Base-by-base conservation (phyloP, 2,329 filamentous ascomycete genomes). In the Atkinsonella texensis region DNA sequence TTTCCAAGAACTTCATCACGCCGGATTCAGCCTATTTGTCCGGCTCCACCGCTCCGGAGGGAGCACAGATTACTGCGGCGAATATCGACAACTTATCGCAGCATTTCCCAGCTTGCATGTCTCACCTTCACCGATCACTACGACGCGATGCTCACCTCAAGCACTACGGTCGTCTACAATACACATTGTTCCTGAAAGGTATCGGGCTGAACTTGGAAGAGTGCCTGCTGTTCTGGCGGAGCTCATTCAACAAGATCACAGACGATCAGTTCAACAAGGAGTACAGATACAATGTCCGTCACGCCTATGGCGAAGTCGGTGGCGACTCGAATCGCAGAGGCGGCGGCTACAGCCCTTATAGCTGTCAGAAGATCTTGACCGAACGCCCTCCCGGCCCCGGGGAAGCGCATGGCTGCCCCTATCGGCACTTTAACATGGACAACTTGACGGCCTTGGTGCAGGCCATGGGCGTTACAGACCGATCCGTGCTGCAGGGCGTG, bases 181-280 rank as follows among this genome's bases (percentile, higher is more conserved):
- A 97, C 73, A 88, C 87, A 0, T 80, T 98, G 4, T 98, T 98
- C 77, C 77, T 98, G 53, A 98, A 98, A 69, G 93, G 93, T 42
- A 89, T 97, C 53, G 93, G 93, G 0, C 74, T 98, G 31, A 89
- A 80, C 56, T 73, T 98, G n/a, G 89, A 96, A 62, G 91, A 98
- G 68, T 89, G 83, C 59, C 77, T 98, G 23, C 60, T 89, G 12
- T 98, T 98, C 73, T 98, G 93, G 93, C 84, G 93, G 11, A 79
- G 81, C 55, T 75, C 79, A 31, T 97, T 98, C 77, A 83, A 82
- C 65, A 85, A 89, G 58, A 81, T 94, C 57, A 90, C 87, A 0
- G 93, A 97, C 62, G 91, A 97, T 62, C 84, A 84, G 38, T 98
- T 97, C 77, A 94, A 94, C 70, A 97, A 96, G 64, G 89, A 96